phyloP scores from a whole-genome alignment of 495 filamentous ascomycete species.

The Aspergillus nidulans region DNA sequence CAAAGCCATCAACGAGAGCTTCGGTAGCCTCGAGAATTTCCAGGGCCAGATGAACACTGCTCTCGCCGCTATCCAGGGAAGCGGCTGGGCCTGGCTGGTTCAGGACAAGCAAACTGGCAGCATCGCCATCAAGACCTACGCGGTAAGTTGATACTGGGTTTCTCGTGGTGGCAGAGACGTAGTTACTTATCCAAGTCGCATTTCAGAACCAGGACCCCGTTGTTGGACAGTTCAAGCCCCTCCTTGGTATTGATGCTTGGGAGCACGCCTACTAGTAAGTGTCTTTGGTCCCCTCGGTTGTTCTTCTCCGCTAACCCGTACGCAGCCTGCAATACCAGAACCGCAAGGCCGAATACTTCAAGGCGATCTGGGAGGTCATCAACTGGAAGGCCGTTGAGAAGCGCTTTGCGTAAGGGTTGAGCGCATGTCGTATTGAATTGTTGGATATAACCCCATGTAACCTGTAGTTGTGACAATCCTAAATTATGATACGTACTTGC shows the following conservation, averaged over 20 bases:
- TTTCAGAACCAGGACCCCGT: constrained; percentile 85
- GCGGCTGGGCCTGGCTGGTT: constrained; percentile 93
- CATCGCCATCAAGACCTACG: constrained; percentile 72
- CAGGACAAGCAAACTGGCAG: constrained; percentile 74
- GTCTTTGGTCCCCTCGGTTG: background rate
- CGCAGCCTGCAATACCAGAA: constrained; percentile 91
- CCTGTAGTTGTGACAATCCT: background rate
- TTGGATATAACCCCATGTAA: constrained; percentile 3
- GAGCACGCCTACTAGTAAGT: constrained; percentile 79
- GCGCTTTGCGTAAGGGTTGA: constrained; percentile 52
- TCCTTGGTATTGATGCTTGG: constrained; percentile 97
- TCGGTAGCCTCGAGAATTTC: constrained; percentile 67
- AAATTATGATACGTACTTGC: background rate
- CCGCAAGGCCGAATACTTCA: constrained; percentile 97
- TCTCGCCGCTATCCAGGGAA: constrained; percentile 85
- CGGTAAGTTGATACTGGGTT: constrained; percentile 48
- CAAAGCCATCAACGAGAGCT: constrained; percentile 71
- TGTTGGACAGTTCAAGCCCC: constrained; percentile 75
- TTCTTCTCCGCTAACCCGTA: constrained; percentile 34
- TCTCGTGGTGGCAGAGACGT: background rate
- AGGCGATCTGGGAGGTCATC: constrained; percentile 93
- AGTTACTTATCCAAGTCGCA: background rate
- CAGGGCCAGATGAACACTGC: constrained; percentile 73
- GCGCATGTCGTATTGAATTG: constrained; percentile 8
- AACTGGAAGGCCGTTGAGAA: constrained; percentile 96